Base-by-base conservation (phyloP, 345 rosid species). In the Bruguiera sexangula region DNA sequence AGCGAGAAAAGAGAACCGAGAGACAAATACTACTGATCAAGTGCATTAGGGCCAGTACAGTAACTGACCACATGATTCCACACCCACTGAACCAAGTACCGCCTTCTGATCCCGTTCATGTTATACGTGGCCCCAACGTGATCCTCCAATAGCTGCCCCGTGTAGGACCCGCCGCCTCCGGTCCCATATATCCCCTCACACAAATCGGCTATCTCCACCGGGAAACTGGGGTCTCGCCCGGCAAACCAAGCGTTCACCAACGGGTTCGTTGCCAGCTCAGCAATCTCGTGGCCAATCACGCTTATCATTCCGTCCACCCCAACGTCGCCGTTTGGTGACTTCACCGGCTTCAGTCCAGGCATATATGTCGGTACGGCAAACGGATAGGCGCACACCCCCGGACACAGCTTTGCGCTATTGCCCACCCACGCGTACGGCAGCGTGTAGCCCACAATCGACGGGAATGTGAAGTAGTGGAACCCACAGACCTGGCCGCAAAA, bases 141-240 rank as follows among this genome's bases (percentile, higher is more conserved):
- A 0, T 84, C 98, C 82, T 81, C 81, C 81, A 87, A 48, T 72
- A 91, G 52, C 80, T 94, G 97, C 30, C 98, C 98, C 0, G 90
- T 91, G 80, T 94, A 94, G 10, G 98, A 94, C 36, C 98, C 98
- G 16, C 98, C 98, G 4, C 98, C 98, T 10, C 98, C 98, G 0
- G 98, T 89, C 31, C 98, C 98, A 34, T 94, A 94, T 18, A 94
- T 91, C 1, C 98, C 98, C 93, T 94, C 98, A 21, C 98, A 94
- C 54, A 94, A 78, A 67, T 94, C 98, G 7, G 96, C 98, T 36
- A 94, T 91, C 60, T 94, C 98, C 68, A 91, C 97, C 31, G 98
- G 98, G 29, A 82, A 83, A 19, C 77, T 88, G 62, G 98, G 97
- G 82, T 94, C 98, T 54, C 71, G 77, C 24, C 98, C 98, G 3